Base-by-base conservation (phyloP, 108 stramenopile species). In the Schizochytrium sp. region DNA sequence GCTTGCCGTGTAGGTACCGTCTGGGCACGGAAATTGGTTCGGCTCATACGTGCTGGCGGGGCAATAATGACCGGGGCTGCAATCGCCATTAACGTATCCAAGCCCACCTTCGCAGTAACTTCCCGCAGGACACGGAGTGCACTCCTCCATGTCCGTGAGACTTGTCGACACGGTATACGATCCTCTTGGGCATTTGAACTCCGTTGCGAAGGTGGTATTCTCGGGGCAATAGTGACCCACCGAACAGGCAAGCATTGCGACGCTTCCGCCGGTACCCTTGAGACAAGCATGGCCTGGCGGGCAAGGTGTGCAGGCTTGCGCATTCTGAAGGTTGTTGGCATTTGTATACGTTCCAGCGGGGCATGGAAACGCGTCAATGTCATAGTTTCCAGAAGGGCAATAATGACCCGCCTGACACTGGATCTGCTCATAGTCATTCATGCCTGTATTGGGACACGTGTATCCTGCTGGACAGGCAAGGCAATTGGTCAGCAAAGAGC, bases 201-300 rank as follows among this genome's bases (percentile, higher is more conserved):
- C 60, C 45, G 19, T 48, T 12, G 51, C 0, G 5, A 44, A 28
- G 6, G 0, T 34, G 16, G 48, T 57, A 28, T 59, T 76, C 44
- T 25, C 76, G n/a, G 88, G 89, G 87, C 94, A 94, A 60, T 93
- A 93, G 57, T 92, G 72, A n/a, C 94, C 94, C 4, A 60, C 72
- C 5, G 89, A 55, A 57, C 94, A 94, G 14, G 87, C 69, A n/a
- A 60, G 60, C 8, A 60, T 89, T 5, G 87, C 83, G 41, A 83
- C 89, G 63, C 55, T 44, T 5, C 92, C 92, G 8, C 63, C 63
- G 34, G 89, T 90, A 47, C 60, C 87, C 14, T n/a, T 1, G 12
- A 55, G 10, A 44, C 90, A 88, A 12, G 60, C 44, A 60, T 59
- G 71, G 29, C 91, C 90, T 6, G 89, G 58, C 0, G 87, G 88